These are phyloP conservation scores for Pseudocercospora crystallina DNA, from an alignment of 2,329 filamentous ascomycete species.

Conservation along the genomic window DNA sequence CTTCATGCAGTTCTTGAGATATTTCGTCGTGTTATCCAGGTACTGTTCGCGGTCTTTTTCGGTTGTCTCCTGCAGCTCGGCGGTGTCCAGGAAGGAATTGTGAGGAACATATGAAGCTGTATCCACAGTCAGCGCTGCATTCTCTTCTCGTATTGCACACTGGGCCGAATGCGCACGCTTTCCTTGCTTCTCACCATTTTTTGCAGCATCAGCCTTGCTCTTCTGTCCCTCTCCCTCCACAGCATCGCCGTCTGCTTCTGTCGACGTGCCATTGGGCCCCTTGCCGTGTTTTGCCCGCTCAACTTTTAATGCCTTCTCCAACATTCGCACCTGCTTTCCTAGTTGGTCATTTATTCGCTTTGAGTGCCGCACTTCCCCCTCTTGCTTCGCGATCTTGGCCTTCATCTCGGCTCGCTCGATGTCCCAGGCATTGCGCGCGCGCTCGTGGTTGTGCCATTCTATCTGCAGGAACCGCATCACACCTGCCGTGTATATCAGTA, in stretches of 20 bases:
- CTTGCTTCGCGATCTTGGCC: constrained; percentile 88
- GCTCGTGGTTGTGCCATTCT: constrained; percentile 98
- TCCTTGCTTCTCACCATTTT: constrained; percentile 21
- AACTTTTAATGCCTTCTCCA: constrained; percentile 83
- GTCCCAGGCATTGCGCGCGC: constrained; percentile 97
- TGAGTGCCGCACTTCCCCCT: constrained; percentile 82
- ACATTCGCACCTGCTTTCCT: constrained; percentile 84
- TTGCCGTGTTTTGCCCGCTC: constrained; percentile 66
- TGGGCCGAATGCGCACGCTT: constrained; percentile 16
- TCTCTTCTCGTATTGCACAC: not conserved
- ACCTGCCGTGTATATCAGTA: constrained; percentile 53
- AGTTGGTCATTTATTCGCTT: constrained; percentile 87
- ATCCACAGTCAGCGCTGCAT: constrained; percentile 23
- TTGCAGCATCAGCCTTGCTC: constrained; percentile 30
- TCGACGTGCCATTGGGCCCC: constrained; percentile 25
- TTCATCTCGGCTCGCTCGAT: constrained; percentile 99
- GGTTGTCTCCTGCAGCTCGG: constrained; percentile 41
- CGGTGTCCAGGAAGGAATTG: constrained; percentile 53
- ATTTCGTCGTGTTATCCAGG: constrained; percentile 62
- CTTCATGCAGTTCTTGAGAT: constrained; percentile 65
- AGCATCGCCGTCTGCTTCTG: constrained; percentile 19
- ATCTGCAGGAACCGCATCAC: constrained; percentile 99
- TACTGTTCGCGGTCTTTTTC: constrained; percentile 59
- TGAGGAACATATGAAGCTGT: constrained; percentile 47
- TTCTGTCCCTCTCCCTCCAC: constrained; percentile 16